phyloP scores from a whole-genome alignment of 305 asterid species.

The Fraxinus velutina region DNA sequence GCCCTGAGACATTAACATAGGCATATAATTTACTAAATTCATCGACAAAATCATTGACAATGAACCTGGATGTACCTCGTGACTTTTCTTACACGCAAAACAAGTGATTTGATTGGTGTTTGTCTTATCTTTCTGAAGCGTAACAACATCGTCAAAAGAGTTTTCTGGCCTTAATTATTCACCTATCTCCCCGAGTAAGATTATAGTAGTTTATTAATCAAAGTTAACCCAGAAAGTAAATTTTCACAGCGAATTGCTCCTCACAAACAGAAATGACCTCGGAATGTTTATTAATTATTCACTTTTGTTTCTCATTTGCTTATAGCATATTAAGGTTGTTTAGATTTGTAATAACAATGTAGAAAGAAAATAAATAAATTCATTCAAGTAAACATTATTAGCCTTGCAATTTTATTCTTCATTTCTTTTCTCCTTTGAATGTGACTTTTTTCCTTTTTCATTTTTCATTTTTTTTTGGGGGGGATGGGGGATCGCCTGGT shows the following conservation, averaged over 20 bases:
- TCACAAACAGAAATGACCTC: neutral
- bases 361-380: neutral
- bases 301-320: neutral
- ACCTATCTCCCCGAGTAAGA: neutral
- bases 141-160: neutral
- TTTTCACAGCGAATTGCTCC: neutral
- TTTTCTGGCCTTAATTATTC: neutral
- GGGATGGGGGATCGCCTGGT: neutral
- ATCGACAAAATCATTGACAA: neutral
- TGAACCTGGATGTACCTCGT: neutral
- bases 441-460: neutral
- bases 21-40: neutral
- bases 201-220: neutral
- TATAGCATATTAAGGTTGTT: neutral
- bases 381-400: neutral
- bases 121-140: neutral
- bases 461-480: neutral
- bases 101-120: neutral
- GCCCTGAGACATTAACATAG: conserved; percentile 32
- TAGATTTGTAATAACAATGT: neutral
- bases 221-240: neutral
- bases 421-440: neutral
- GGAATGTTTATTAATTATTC: neutral
- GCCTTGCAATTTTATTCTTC: neutral
- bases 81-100: neutral